Conservation (phyloP, 176 grass and related monocot genomes). For the Aegilops bicornis region DNA sequence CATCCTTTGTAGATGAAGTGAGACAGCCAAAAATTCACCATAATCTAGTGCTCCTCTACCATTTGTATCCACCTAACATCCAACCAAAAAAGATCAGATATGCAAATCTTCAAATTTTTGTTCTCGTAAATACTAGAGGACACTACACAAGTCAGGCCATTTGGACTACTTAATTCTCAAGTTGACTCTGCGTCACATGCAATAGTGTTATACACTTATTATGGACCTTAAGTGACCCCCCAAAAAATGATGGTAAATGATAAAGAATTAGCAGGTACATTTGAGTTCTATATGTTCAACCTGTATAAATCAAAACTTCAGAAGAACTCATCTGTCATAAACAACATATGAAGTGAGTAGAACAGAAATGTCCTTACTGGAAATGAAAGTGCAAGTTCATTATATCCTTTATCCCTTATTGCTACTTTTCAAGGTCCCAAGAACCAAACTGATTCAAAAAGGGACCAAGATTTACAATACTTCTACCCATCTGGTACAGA, state of each 20-base stretch:
- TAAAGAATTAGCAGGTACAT: neutral
- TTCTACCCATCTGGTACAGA: neutral
- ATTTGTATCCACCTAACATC: slow-evolving; percentile 68
- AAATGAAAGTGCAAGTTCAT: neutral
- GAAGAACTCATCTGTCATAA: neutral
- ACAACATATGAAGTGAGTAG: neutral
- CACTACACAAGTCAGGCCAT: slow-evolving; percentile 2
- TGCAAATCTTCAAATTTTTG: neutral
- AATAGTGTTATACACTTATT: neutral
- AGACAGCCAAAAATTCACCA: slow-evolving; percentile 84
- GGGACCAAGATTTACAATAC: neutral
- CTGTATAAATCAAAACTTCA: slow-evolving; percentile 2
- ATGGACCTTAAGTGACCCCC: neutral
- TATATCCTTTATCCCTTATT: neutral
- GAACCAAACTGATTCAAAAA: neutral
- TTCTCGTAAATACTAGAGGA: neutral
- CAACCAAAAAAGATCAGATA: slow-evolving; percentile 24
- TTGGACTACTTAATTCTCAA: slow-evolving; percentile 10
- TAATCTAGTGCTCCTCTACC: slow-evolving; percentile 75
- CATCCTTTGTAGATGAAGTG: slow-evolving; percentile 86
- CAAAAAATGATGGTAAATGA: neutral
- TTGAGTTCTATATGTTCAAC: neutral
- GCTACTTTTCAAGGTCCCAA: neutral
- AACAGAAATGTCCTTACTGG: neutral
- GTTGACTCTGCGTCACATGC: neutral